Conservation (phyloP, 2,329 filamentous ascomycete genomes). For the Aspergillus caelatus region DNA sequence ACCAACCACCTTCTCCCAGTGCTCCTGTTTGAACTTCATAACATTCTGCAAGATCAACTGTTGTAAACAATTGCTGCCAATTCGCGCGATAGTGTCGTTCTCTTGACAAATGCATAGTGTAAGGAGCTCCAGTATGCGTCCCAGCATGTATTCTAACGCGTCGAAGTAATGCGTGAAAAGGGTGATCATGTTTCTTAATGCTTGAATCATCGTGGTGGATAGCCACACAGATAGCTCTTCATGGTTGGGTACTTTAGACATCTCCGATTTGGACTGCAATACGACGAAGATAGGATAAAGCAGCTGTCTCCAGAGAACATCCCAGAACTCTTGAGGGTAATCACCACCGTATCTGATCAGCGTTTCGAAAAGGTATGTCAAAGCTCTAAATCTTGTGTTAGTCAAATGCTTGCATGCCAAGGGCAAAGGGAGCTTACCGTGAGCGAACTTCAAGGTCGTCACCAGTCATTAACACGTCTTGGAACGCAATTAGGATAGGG, state of each 20-base stretch:
- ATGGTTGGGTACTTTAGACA: conserved; percentile 91
- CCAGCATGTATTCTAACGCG: conserved; percentile 94
- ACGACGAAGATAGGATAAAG: conserved; percentile 99
- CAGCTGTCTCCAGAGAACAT: conserved; percentile 95
- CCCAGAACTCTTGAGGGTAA: conserved; percentile 95
- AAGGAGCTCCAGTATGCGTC: conserved; percentile 91
- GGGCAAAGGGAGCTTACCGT: conserved; percentile 39
- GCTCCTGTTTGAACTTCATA: conserved; percentile 79
- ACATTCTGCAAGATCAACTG: conserved; percentile 97
- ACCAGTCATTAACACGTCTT: conserved; percentile 98
- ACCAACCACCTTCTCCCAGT: conserved; percentile 94
- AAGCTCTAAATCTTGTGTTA: conserved; percentile 55
- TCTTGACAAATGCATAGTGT: conserved; percentile 98
- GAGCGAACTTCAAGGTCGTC: conserved; percentile 96
- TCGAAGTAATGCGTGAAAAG: conserved; percentile 99
- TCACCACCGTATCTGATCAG: conserved; percentile 86
- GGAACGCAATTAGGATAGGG: conserved; percentile 95
- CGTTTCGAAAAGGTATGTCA: conserved; percentile 96
- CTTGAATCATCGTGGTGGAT: conserved; percentile 99
- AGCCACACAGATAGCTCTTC: conserved; percentile 98
- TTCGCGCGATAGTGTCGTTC: conserved; percentile 96
- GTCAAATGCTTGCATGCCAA: conserved; percentile 7
- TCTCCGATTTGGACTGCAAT: conserved; percentile 90
- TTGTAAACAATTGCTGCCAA: conserved; percentile 97
- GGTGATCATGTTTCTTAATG: conserved; percentile 95